Evolutionary conservation across 352 stramenopile genomes (phyloP), one percentile per base, ranked within the genome.

Genomic region (Pythium biforme): DNA sequence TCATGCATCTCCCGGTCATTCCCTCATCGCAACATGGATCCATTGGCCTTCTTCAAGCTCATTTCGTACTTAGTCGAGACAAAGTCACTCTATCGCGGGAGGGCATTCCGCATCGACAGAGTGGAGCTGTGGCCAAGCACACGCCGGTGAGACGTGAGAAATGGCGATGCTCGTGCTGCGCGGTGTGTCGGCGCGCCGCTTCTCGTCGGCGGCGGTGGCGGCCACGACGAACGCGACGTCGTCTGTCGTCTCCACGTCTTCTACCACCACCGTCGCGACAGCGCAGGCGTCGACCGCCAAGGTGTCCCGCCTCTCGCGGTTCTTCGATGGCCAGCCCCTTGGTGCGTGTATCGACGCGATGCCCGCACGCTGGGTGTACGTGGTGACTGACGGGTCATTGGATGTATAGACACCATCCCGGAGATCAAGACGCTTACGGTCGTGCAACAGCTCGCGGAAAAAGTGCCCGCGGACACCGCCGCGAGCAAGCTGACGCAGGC

Each of bases 361-460:
- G 50, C 12, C 14, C n/a, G 26, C n/a, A n/a, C n/a, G n/a, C n/a
- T n/a, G n/a, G n/a, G n/a, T n/a, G n/a, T n/a, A n/a, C 3, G 19
- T 26, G 3, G 25, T 19, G 23, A 39, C 22, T 27, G 22, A 40
- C 17, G n/a, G 20, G 19, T 2, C 22, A 52, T 25, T 62, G 25
- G 6, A 20, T 39, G n/a, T 55, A 45, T 25, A 70, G 63, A 70
- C 43, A 59, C 84, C 22, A 43, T 89, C 6, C 56, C 68, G 46
- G 82, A 91, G 72, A 74, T 91, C 43, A 68, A 72, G 51, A 86
- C 79, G 63, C 74, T 91, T 40, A 26, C 67, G 29, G 59, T 72
- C 8, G 78, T 88, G 57, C 75, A 89, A 64, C 76, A 71, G 2
- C 62, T 89, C 22, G 68, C 74, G 48, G 75, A 41, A 15, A 50